phyloP scores from a whole-genome alignment of 164 flowering plant species.

The Warburgia ugandensis region DNA sequence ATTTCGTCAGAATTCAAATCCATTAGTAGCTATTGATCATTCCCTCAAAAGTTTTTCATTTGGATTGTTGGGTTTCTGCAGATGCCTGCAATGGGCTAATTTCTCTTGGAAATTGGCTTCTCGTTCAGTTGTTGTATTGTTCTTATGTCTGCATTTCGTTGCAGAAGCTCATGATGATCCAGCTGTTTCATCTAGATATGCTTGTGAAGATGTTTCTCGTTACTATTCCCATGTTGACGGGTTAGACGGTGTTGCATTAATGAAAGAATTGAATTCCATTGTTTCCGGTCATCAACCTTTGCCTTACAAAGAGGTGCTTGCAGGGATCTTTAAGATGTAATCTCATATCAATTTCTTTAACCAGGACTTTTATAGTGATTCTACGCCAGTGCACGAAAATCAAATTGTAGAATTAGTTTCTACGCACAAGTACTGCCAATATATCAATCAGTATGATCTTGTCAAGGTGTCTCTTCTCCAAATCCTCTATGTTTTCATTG shows the following conservation, averaged over 20 bases:
- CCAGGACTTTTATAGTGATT: neutral
- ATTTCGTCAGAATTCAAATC: no score
- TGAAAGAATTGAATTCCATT: constrained; percentile 27
- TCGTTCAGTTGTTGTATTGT: constrained; percentile 11
- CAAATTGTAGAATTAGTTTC: no score
- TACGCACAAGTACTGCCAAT: neutral
- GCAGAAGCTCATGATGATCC: constrained; percentile 18
- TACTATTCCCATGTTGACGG: constrained; percentile 27
- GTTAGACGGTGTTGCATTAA: constrained; percentile 25
- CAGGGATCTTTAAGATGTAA: neutral
- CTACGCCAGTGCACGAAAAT: no score
- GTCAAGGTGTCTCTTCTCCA: neutral
- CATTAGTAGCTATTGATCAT: no score
- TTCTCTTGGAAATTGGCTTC: constrained; percentile 15
- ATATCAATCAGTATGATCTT: neutral
- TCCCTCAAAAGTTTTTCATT: neutral
- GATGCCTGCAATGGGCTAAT: constrained; percentile 10
- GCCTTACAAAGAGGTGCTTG: constrained; percentile 35
- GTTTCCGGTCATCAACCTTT: constrained; percentile 33
- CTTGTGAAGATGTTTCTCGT: constrained; percentile 40
- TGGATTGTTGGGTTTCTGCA: constrained; percentile 3
- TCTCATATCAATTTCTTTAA: neutral
- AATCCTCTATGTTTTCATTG: neutral
- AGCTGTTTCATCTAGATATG: constrained; percentile 14
- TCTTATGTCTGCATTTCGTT: constrained; percentile 15